Evolutionary conservation across 768 basidiomycete species (phyloP).

Genomic region (Coprinellus micaceus): DNA sequence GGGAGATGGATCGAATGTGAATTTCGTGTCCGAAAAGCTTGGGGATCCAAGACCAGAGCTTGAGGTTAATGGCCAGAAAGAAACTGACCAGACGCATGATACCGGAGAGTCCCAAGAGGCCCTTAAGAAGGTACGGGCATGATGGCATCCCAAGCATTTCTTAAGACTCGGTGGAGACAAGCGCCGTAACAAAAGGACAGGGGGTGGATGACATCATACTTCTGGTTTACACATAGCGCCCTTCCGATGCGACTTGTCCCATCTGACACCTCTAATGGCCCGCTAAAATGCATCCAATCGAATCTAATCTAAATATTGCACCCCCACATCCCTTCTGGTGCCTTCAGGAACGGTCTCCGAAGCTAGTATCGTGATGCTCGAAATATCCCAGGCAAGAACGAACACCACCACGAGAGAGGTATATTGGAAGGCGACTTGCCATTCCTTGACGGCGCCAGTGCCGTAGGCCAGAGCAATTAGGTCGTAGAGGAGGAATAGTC

Average conservation of each 20-base stretch:
- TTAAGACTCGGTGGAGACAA: no score
- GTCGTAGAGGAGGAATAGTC: slow-evolving; percentile 8
- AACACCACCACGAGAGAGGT: slow-evolving; percentile 1
- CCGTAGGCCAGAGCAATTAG: slow-evolving; percentile 1
- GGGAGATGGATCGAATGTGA: background rate
- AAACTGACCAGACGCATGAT: background rate
- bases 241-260: no score
- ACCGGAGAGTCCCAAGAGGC: background rate
- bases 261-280: no score
- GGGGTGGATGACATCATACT: no score
- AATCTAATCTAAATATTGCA: no score
- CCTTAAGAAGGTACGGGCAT: no score
- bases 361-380: background rate
- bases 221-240: no score
- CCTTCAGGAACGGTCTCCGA: background rate
- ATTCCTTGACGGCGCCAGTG: background rate
- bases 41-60: background rate
- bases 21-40: background rate
- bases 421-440: slow-evolving; percentile 6
- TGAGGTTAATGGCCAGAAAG: background rate
- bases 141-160: no score
- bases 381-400: slow-evolving; percentile 10
- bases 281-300: no score
- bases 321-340: no score
- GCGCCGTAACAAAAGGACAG: no score